A percentile compares a stretch with the other conserved stretches of the same genome.
phyloP scores from a whole-genome alignment of 2,329 filamentous ascomycete species.

The Penicillium sp. region DNA sequence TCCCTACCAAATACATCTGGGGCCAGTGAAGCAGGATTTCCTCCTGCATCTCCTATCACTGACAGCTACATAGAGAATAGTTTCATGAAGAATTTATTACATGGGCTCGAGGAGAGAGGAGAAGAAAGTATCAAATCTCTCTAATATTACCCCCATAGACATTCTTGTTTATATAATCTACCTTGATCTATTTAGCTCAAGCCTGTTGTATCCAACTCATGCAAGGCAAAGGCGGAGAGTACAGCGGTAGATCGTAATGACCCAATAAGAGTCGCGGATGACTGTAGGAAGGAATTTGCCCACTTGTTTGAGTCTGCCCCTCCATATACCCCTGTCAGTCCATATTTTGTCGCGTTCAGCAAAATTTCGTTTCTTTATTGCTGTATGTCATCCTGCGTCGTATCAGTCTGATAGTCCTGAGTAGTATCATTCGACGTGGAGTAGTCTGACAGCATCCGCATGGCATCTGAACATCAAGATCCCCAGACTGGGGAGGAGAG shows the following conservation, averaged over 20 bases:
- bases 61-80: too few relatives aligned
- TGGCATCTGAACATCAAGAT: constrained; percentile 9
- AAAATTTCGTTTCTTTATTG: not conserved
- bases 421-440: not conserved
- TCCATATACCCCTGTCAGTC: constrained; percentile 5
- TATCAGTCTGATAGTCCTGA: not conserved
- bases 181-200: too few relatives aligned
- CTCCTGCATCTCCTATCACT: too few relatives aligned
- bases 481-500: constrained; percentile 12
- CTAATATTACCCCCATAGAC: too few relatives aligned
- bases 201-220: too few relatives aligned
- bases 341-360: not conserved
- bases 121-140: too few relatives aligned
- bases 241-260: not conserved
- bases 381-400: too few relatives aligned
- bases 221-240: not conserved
- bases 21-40: too few relatives aligned
- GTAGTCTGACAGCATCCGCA: not conserved
- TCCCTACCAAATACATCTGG: too few relatives aligned
- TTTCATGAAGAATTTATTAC: too few relatives aligned
- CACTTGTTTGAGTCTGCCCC: constrained; percentile 9
- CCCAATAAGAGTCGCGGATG: not conserved
- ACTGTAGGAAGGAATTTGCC: not conserved
- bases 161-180: too few relatives aligned
- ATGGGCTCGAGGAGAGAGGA: too few relatives aligned